Evolutionary conservation across 2,329 filamentous ascomycete genomes (phyloP), one percentile per base, ranked within the genome.

Genomic region (Sclerotinia spermophila): DNA sequence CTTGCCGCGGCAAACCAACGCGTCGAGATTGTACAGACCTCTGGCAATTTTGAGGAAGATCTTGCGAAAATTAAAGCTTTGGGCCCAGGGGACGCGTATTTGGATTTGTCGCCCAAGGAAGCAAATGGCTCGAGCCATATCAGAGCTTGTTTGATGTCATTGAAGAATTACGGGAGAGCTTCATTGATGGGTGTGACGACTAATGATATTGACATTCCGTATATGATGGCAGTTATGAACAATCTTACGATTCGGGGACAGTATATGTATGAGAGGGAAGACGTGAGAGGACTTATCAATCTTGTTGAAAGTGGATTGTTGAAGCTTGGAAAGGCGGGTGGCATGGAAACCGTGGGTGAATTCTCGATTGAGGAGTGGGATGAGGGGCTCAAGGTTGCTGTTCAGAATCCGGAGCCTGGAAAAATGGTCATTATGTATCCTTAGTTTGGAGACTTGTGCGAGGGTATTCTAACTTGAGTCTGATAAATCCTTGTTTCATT

Each of bases 61-160:
- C 42, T 60, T 10, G 66, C 66, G 11, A 40, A 68, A 2, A 53
- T 76, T 64, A 73, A 67, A 76, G 72, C 67, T 77, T 80, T 48
- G 72, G 76, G 33, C 76, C 82, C 38, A 0, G 67, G 71, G 1
- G 84, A 86, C 71, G 83, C 81, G 0, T 81, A 80, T 67, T 74
- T 85, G 33, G 85, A 87, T 74, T 78, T 86, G 30, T 81, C 83
- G 13, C 84, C 84, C 2, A 76, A 79, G 0, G 73, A 74, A 35
- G 83, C 82, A 0, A 71, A 73, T 1, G 73, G 79, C 1, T 81
- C 81, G 1, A 82, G 81, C 1, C 82, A 86, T 73, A 67, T 85
- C 30, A 71, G 79, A 78, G 76, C 65, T 72, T 80, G 6, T 72
- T 84, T 67, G 75, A 76, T 72, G 76, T 76, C 51, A 11, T 68